phyloP scores from a whole-genome alignment of 2,329 filamentous ascomycete genomes.

The Colletotrichum euphorbiae region DNA sequence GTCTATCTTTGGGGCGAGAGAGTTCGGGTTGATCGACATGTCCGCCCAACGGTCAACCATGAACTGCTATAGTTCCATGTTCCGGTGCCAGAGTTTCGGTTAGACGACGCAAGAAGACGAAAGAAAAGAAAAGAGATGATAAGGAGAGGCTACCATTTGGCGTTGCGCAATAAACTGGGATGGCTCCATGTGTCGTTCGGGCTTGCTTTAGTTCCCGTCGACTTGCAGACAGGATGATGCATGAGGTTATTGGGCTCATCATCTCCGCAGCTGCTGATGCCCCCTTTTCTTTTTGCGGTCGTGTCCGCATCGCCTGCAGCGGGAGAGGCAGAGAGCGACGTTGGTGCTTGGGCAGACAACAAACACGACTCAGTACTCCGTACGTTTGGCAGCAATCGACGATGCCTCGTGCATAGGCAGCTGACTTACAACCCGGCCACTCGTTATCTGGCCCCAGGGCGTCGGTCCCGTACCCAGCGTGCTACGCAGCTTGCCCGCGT shows the following conservation, averaged over 20 bases:
- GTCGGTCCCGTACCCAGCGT: not conserved
- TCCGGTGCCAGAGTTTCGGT: not conserved
- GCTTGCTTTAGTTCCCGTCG: slow-evolving; percentile 24
- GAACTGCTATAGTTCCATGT: not conserved
- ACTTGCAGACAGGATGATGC: slow-evolving; percentile 27
- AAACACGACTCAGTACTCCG: slow-evolving; percentile 19
- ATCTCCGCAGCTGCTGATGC: not conserved
- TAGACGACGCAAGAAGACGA: not conserved
- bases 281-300: not conserved
- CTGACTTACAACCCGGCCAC: not conserved
- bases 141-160: slow-evolving; percentile 8
- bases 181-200: not conserved
- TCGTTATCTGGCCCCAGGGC: not conserved
- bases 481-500: not conserved
- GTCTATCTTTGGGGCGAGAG: not conserved
- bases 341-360: slow-evolving; percentile 2
- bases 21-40: slow-evolving; percentile 22
- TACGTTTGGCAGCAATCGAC: slow-evolving; percentile 26
- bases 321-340: slow-evolving; percentile 6
- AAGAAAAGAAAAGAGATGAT: no score
- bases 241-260: slow-evolving; percentile 11
- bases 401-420: slow-evolving; percentile 25
- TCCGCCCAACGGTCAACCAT: slow-evolving; percentile 22
- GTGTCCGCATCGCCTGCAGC: slow-evolving; percentile 23
- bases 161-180: not conserved